phyloP scores from a whole-genome alignment of 352 stramenopile species.

The Phytophthora hibernalis region DNA sequence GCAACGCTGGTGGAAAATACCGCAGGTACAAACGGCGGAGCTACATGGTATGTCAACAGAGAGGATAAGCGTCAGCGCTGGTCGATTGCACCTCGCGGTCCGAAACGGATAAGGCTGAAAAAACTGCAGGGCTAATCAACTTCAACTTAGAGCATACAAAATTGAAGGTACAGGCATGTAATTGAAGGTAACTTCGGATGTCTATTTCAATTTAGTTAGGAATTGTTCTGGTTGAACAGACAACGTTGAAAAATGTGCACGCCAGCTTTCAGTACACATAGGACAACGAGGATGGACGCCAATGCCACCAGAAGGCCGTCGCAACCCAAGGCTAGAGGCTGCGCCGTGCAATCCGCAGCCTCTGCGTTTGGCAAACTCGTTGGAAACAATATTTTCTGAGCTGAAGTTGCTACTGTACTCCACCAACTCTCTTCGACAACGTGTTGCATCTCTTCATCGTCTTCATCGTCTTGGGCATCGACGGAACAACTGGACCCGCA shows the following conservation, averaged over 20 bases:
- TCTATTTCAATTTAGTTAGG: no score
- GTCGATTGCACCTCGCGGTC: constrained; percentile 1
- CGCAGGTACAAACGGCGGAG: constrained; percentile 72
- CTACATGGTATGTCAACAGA: constrained; percentile 47
- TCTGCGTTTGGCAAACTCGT: background rate
- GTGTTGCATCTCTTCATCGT: constrained; percentile 4
- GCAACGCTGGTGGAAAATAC: constrained; percentile 75
- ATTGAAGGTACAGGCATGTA: background rate
- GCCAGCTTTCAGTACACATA: constrained; percentile 14
- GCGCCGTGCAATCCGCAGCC: background rate
- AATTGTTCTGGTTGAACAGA: background rate
- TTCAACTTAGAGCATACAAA: constrained; percentile 14
- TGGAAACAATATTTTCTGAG: background rate
- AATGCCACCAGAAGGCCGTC: constrained; percentile 13
- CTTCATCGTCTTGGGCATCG: background rate
- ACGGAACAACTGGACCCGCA: constrained; percentile 1
- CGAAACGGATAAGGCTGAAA: constrained; percentile 10
- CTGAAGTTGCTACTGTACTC: background rate
- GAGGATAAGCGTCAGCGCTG: constrained; percentile 8
- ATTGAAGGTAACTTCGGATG: no score
- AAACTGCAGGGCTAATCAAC: constrained; percentile 4
- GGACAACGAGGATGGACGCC: constrained; percentile 3
- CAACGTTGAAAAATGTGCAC: background rate
- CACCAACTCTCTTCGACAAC: constrained; percentile 7
- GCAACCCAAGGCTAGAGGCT: constrained; percentile 15